Evolutionary conservation across 768 basidiomycete species (phyloP).

Genomic region (Cystobasidiopsis lactophilus): DNA sequence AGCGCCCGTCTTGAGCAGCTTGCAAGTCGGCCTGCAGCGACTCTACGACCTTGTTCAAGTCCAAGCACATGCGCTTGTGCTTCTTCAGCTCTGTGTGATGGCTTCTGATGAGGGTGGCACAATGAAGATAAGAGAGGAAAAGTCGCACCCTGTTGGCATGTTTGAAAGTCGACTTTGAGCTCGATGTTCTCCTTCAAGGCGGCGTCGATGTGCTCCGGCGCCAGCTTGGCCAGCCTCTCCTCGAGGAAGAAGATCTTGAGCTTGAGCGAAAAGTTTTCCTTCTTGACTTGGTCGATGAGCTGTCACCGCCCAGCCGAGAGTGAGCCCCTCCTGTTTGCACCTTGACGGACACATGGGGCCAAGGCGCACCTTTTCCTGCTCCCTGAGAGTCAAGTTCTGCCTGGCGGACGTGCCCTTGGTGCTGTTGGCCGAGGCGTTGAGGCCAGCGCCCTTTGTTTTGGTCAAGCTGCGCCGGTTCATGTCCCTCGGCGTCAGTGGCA

Average conservation of each 20-base stretch:
- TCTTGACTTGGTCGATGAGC: conserved; percentile 88
- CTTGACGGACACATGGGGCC: background rate
- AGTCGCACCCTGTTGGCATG: conserved; percentile 2
- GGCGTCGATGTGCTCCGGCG: conserved; percentile 56
- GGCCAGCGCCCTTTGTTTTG: too few relatives aligned
- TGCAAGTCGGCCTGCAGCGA: conserved; percentile 13
- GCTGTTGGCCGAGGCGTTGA: too few relatives aligned
- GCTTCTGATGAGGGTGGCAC: background rate
- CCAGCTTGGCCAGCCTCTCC: conserved; percentile 63
- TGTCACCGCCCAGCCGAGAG: conserved; percentile 25
- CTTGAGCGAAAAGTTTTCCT: conserved; percentile 92
- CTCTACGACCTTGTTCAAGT: conserved; percentile 14
- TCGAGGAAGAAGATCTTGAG: conserved; percentile 87
- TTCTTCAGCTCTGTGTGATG: conserved; percentile 15
- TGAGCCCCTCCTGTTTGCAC: background rate
- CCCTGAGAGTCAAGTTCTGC: conserved; percentile 51
- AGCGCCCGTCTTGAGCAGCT: conserved; percentile 7
- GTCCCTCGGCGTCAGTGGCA: too few relatives aligned
- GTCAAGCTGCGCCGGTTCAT: too few relatives aligned
- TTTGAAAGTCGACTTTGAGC: conserved; percentile 25
- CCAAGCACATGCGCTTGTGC: conserved; percentile 18
- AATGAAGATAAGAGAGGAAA: background rate
- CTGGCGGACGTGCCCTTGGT: background rate
- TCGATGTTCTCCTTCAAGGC: conserved; percentile 58
- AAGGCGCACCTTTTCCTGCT: conserved; percentile 72